Conservation (phyloP, 2,329 filamentous ascomycete genomes). For the Neofusicoccum laricinum region DNA sequence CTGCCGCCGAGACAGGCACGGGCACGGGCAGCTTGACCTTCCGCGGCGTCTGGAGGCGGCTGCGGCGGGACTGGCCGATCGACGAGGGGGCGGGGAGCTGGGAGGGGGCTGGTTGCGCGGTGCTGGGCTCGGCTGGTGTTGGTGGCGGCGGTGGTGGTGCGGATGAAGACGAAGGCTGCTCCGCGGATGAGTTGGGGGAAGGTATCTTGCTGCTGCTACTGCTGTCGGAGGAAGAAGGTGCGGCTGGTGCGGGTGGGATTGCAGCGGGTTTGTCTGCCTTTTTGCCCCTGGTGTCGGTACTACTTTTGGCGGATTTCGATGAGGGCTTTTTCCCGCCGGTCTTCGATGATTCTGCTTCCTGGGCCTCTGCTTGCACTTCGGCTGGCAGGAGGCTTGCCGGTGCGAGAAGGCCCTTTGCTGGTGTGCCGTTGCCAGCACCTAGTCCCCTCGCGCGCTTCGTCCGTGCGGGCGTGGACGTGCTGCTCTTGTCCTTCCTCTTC, state of each 20-base stretch:
- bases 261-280: background rate
- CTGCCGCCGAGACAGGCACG: background rate
- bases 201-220: background rate
- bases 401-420: conserved; percentile 32
- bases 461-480: conserved; percentile 29
- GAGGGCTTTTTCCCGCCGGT: background rate
- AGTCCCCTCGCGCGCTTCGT: conserved; percentile 30
- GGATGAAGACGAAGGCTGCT: background rate
- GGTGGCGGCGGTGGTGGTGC: background rate
- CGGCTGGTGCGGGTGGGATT: background rate
- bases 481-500: conserved; percentile 28
- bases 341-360: background rate
- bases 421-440: conserved; percentile 36
- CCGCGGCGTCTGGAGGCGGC: conserved; percentile 32
- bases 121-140: too few species aligned
- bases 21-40: conserved; percentile 32
- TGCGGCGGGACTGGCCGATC: conserved; percentile 7
- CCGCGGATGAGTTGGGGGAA: background rate
- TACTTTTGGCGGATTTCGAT: background rate
- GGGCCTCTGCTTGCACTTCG: conserved; percentile 9
- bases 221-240: background rate
- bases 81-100: background rate
- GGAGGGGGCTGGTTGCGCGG: background rate
- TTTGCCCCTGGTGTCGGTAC: too few species aligned
- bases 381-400: conserved; percentile 24